Evolutionary conservation across 2,329 filamentous ascomycete species (phyloP).

Genomic region (Orbilia ellipsospora): DNA sequence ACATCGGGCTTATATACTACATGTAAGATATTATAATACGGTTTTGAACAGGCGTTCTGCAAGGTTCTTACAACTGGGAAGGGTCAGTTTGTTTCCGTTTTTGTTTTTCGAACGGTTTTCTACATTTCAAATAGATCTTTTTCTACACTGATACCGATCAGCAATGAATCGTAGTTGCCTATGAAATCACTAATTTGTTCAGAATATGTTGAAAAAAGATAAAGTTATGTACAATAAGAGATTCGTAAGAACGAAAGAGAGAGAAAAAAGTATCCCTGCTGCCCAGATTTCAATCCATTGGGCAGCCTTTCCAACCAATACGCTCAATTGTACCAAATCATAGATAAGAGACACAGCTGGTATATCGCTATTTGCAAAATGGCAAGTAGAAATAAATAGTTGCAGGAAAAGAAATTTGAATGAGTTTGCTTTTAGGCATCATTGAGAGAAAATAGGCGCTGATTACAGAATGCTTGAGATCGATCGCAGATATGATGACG

Average conservation of each 20-base stretch:
- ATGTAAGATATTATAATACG: background rate
- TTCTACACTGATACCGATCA: background rate
- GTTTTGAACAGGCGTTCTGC: conserved; percentile 13
- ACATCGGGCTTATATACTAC: background rate
- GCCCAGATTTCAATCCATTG: background rate
- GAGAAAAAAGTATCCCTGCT: background rate
- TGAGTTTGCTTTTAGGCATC: conserved; percentile 2
- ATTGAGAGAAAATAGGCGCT: conserved; percentile 5
- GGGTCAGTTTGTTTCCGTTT: conserved; percentile 4
- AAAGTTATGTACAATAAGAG: conserved; percentile 51
- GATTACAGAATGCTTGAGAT: background rate
- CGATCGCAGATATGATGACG: background rate
- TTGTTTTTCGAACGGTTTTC: background rate
- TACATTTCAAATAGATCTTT: background rate
- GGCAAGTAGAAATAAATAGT: background rate
- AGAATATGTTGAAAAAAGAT: conserved; percentile 7
- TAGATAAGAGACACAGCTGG: background rate
- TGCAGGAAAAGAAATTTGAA: background rate
- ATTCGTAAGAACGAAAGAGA: conserved; percentile 15
- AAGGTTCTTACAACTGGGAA: conserved; percentile 14
- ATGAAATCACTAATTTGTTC: background rate
- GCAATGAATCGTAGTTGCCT: too few species aligned
- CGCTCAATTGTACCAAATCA: conserved; percentile 7
- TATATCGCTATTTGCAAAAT: background rate
- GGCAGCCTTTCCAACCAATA: background rate